Conservation (phyloP, 169 alveolate genomes). For the Plasmodium gonderi region DNA sequence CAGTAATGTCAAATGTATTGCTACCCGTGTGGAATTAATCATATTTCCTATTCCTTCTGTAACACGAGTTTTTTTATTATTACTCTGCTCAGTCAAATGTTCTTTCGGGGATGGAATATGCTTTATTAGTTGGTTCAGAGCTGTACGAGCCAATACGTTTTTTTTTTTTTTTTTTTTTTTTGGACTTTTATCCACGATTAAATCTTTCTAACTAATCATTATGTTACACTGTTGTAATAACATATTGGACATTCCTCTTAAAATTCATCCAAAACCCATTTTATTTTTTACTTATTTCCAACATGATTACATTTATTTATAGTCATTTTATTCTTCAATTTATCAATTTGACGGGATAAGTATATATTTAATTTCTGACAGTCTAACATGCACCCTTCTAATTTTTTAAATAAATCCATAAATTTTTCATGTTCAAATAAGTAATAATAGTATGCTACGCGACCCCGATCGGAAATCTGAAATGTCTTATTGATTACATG, state of each 20-base stretch:
- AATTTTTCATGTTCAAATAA: slow-evolving; percentile 34
- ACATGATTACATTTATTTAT: background rate
- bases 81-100: background rate
- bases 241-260: background rate
- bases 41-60: background rate
- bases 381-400: slow-evolving; percentile 16
- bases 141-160: background rate
- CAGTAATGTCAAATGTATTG: background rate
- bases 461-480: background rate
- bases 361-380: slow-evolving; percentile 27
- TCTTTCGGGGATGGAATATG: too few species aligned
- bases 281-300: background rate
- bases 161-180: background rate
- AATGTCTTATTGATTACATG: slow-evolving; percentile 8
- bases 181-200: background rate
- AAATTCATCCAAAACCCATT: background rate
- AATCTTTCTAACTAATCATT: background rate
- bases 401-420: slow-evolving; percentile 22
- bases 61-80: background rate
- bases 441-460: slow-evolving; percentile 9
- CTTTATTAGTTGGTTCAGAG: too few species aligned
- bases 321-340: slow-evolving; percentile 3
- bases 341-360: slow-evolving; percentile 9
- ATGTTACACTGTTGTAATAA: background rate
- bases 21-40: background rate